phyloP scores from a whole-genome alignment of 257 asterid species.

The Eustoma russellianum region DNA sequence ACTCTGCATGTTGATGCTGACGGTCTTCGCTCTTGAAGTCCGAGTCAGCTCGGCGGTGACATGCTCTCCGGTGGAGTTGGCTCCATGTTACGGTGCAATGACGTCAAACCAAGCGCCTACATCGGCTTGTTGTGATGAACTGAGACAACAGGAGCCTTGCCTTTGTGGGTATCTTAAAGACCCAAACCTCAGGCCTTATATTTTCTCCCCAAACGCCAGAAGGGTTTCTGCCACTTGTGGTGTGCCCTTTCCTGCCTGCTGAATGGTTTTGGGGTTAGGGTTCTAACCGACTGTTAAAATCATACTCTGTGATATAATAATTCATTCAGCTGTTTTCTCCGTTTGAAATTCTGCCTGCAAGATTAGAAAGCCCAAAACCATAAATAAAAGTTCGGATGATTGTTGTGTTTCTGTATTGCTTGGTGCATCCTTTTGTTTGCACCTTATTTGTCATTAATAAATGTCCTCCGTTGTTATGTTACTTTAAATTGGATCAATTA shows the following conservation, averaged over 20 bases:
- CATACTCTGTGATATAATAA: too few relatives aligned
- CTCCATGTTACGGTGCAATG: slow-evolving; percentile 11
- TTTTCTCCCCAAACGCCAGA: slow-evolving; percentile 19
- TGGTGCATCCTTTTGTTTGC: too few relatives aligned
- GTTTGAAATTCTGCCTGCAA: too few relatives aligned
- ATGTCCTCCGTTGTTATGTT: too few relatives aligned
- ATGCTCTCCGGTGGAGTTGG: slow-evolving; percentile 8
- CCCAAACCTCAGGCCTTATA: slow-evolving; percentile 13
- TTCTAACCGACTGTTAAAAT: too few relatives aligned
- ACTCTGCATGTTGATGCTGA: not conserved
- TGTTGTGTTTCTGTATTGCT: too few relatives aligned
- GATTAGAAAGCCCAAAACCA: too few relatives aligned
- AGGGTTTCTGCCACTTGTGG: slow-evolving; percentile 13
- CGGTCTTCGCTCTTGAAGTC: not conserved
- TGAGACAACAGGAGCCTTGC: slow-evolving; percentile 22
- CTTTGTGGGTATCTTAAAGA: slow-evolving; percentile 17
- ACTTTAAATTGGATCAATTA: too few relatives aligned
- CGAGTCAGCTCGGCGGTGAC: slow-evolving; percentile 9
- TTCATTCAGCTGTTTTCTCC: too few relatives aligned
- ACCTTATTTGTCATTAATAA: too few relatives aligned
- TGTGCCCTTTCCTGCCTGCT: slow-evolving; percentile 10
- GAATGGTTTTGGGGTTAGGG: not conserved
- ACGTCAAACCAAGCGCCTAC: not conserved
- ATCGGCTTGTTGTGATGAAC: slow-evolving; percentile 12
- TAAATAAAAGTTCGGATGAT: too few relatives aligned